phyloP scores from a whole-genome alignment of 495 filamentous ascomycete species.

The Friedmanniomyces endolithicus region DNA sequence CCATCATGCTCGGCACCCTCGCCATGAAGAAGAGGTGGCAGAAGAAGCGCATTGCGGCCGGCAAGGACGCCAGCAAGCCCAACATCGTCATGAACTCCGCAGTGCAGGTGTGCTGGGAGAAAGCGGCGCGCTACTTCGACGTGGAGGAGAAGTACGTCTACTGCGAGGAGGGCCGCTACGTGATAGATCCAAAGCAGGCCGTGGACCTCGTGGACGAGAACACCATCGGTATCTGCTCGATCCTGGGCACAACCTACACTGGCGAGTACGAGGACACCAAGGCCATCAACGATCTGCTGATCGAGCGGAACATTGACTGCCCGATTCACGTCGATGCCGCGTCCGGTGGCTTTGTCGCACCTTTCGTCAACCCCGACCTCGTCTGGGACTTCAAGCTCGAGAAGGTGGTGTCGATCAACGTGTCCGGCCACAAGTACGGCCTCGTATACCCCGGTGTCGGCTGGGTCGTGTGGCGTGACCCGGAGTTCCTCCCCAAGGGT shows the following conservation, averaged over 20 bases:
- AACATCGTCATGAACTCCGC: slow-evolving; percentile 90
- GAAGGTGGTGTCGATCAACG: slow-evolving; percentile 82
- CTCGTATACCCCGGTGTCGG: slow-evolving; percentile 79
- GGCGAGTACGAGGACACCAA: slow-evolving; percentile 91
- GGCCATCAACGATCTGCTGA: slow-evolving; percentile 70
- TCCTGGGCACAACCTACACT: slow-evolving; percentile 87
- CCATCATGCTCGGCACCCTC: slow-evolving; percentile 78
- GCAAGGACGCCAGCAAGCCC: slow-evolving; percentile 60
- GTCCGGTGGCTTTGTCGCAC: slow-evolving; percentile 78
- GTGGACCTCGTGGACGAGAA: slow-evolving; percentile 85
- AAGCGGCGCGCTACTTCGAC: slow-evolving; percentile 89
- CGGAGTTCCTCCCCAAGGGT: slow-evolving; percentile 62
- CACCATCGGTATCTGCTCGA: slow-evolving; percentile 85
- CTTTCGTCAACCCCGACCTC: slow-evolving; percentile 69
- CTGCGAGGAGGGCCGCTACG: slow-evolving; percentile 66
- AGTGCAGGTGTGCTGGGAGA: slow-evolving; percentile 94
- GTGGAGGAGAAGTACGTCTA: slow-evolving; percentile 81
- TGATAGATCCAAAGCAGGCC: slow-evolving; percentile 75
- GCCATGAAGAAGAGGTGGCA: slow-evolving; percentile 96
- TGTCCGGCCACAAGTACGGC: slow-evolving; percentile 82
- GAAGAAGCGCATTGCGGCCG: slow-evolving; percentile 64
- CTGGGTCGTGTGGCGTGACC: slow-evolving; percentile 80
- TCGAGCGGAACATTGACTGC: slow-evolving; percentile 56
- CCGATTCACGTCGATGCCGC: slow-evolving; percentile 89
- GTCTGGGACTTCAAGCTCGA: slow-evolving; percentile 81